Conservation (phyloP, 2,329 filamentous ascomycete species). For the Talaromyces atroroseus region DNA sequence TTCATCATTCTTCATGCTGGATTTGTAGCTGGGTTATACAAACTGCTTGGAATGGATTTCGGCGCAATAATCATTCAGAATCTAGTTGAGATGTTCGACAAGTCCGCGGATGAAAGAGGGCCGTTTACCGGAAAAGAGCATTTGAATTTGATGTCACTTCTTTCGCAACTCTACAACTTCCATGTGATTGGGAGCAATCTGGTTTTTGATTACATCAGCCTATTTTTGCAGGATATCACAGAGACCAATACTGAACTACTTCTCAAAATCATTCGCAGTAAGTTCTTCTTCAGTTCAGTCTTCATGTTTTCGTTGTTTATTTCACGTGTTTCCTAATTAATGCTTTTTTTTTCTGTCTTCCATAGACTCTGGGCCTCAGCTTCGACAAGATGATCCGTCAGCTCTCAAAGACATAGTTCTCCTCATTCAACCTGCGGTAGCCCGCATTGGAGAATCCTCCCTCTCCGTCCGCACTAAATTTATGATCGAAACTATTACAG, state of each 20-base stretch:
- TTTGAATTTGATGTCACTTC: conserved; percentile 72
- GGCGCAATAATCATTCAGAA: conserved; percentile 79
- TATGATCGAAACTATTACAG: conserved; percentile 94
- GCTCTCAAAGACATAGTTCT: conserved; percentile 83
- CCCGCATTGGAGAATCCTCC: conserved; percentile 60
- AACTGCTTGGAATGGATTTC: conserved; percentile 80
- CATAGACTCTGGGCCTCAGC: conserved; percentile 64
- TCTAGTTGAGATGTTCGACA: conserved; percentile 68
- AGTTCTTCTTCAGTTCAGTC: conserved; percentile 15
- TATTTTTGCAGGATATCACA: conserved; percentile 67
- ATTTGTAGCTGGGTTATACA: conserved; percentile 83
- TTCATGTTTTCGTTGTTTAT: not conserved
- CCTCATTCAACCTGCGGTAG: conserved; percentile 67
- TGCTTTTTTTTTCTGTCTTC: conserved; percentile 8
- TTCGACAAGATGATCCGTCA: conserved; percentile 83
- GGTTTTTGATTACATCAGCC: conserved; percentile 83
- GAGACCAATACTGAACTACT: conserved; percentile 86
- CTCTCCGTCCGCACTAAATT: conserved; percentile 87
- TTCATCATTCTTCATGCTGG: conserved; percentile 87
- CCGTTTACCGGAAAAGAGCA: conserved; percentile 52
- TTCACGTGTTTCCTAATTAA: conserved; percentile 12
- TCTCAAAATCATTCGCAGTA: conserved; percentile 71
- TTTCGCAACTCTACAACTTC: conserved; percentile 88
- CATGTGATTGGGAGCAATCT: conserved; percentile 77
- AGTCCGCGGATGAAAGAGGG: conserved; percentile 50